Evolutionary conservation across 805 yeast species (phyloP).

Genomic region (Zygotorulaspora danielsina): DNA sequence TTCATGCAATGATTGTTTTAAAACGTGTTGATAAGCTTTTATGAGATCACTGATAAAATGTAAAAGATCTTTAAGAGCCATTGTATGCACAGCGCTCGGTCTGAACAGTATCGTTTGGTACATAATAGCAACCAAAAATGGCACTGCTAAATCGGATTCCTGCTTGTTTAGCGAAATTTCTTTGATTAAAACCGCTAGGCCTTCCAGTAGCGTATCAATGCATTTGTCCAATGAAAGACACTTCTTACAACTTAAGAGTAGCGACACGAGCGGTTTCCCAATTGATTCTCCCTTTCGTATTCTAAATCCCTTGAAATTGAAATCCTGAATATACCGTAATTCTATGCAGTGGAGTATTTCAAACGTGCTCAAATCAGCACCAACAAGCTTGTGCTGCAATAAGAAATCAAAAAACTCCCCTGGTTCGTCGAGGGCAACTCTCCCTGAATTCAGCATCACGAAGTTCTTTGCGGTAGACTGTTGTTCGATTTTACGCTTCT

Average conservation of each 20-base stretch:
- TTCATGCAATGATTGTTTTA: constrained; percentile 25
- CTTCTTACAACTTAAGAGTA: constrained; percentile 19
- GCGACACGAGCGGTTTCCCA: constrained; percentile 23
- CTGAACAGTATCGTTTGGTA: constrained; percentile 54
- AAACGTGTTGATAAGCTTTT: constrained; percentile 24
- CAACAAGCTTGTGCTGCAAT: constrained; percentile 24
- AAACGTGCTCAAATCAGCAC: constrained; percentile 26
- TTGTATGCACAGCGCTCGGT: constrained; percentile 52
- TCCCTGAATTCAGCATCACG: constrained; percentile 19
- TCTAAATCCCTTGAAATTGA: constrained; percentile 15
- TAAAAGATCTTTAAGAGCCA: constrained; percentile 35
- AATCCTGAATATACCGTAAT: constrained; percentile 17
- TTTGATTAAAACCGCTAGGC: constrained; percentile 28
- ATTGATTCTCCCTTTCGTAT: constrained; percentile 23
- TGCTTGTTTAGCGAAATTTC: constrained; percentile 23
- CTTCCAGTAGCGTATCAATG: constrained; percentile 26
- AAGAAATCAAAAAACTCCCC: constrained; percentile 25
- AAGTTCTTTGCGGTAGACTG: constrained; percentile 6
- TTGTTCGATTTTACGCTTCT: constrained; percentile 15
- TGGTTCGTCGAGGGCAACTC: constrained; percentile 25
- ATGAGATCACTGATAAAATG: constrained; percentile 29
- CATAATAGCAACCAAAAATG: constrained; percentile 56
- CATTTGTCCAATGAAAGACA: constrained; percentile 23
- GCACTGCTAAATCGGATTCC: constrained; percentile 40
- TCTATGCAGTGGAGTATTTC: constrained; percentile 27